These are phyloP conservation scores for Penicillium chermesinum DNA, from an alignment of 495 filamentous ascomycete genomes.

Conservation along the genomic window DNA sequence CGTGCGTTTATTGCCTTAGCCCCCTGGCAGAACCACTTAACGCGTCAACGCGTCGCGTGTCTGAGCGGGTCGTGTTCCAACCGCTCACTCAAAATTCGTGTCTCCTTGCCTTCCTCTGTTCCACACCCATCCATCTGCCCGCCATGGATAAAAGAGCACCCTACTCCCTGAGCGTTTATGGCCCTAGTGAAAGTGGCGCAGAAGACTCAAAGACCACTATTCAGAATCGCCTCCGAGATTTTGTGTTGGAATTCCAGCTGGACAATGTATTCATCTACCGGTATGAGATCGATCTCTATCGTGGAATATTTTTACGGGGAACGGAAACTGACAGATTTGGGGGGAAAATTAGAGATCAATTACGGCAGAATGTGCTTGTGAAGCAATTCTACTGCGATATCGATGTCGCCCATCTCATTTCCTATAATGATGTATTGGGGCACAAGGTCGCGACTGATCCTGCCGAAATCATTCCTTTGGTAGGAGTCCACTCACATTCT, in stretches of 20 bases:
- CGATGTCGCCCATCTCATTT: conserved; percentile 93
- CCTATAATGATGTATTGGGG: conserved; percentile 93
- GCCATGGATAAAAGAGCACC: conserved; percentile 84
- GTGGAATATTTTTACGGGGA: too few species aligned
- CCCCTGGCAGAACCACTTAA: conserved; percentile 38
- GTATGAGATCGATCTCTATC: conserved; percentile 37
- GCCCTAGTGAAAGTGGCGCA: conserved; percentile 57
- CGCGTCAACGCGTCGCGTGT: conserved; percentile 27
- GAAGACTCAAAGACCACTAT: conserved; percentile 54
- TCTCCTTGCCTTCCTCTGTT: conserved; percentile 11
- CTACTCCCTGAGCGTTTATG: conserved; percentile 75
- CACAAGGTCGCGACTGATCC: conserved; percentile 88
- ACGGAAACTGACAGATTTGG: conserved; percentile 11
- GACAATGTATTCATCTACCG: conserved; percentile 97
- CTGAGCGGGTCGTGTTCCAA: not conserved
- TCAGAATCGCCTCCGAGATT: conserved; percentile 58
- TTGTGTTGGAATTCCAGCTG: conserved; percentile 90
- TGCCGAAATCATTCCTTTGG: conserved; percentile 85
- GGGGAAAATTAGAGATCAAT: conserved; percentile 65
- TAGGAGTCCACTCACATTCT: conserved; percentile 33
- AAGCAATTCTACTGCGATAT: conserved; percentile 97
- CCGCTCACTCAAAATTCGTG: not conserved
- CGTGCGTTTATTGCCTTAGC: conserved; percentile 12
- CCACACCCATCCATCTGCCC: conserved; percentile 17
- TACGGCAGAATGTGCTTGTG: conserved; percentile 90